Evolutionary conservation across 2,329 filamentous ascomycete genomes (phyloP).

Genomic region (Pleomassaria siparia): DNA sequence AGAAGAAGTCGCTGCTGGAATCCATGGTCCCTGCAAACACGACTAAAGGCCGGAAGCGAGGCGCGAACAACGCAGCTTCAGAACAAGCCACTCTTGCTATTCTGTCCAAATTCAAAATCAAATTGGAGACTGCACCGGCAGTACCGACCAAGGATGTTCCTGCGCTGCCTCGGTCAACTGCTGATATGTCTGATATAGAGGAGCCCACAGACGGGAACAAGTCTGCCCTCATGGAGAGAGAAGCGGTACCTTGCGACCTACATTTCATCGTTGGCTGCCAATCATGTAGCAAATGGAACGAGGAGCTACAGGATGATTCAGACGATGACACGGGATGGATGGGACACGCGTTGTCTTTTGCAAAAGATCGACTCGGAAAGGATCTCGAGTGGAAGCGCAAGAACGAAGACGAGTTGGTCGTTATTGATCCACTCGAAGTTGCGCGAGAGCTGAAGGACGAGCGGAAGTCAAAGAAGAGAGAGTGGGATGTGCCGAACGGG

Average conservation of each 20-base stretch:
- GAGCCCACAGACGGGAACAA: slow-evolving; percentile 18
- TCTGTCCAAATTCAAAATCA: slow-evolving; percentile 77
- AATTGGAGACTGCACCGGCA: slow-evolving; percentile 56
- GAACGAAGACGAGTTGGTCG: slow-evolving; percentile 85
- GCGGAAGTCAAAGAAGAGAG: slow-evolving; percentile 49
- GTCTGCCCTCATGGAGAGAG: slow-evolving; percentile 24
- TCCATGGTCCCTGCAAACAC: slow-evolving; percentile 73
- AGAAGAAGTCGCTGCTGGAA: slow-evolving; percentile 66
- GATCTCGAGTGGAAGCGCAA: slow-evolving; percentile 87
- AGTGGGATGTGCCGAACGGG: slow-evolving; percentile 22
- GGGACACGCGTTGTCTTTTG: slow-evolving; percentile 80
- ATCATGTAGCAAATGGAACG: slow-evolving; percentile 85
- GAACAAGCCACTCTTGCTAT: slow-evolving; percentile 63
- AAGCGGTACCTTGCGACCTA: slow-evolving; percentile 73
- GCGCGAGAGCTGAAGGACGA: slow-evolving; percentile 68
- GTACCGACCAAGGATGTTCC: slow-evolving; percentile 40
- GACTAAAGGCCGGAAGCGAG: slow-evolving; percentile 69
- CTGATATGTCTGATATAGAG: slow-evolving; percentile 29
- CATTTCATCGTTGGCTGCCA: slow-evolving; percentile 97
- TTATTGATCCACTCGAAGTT: slow-evolving; percentile 89
- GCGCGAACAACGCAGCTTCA: slow-evolving; percentile 59
- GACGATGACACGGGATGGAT: slow-evolving; percentile 72
- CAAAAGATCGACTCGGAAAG: slow-evolving; percentile 87
- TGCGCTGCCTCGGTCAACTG: slow-evolving; percentile 19
- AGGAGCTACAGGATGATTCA: slow-evolving; percentile 64